A percentile compares a stretch with the other conserved stretches of the same genome.
phyloP scores from a whole-genome alignment of 2,329 filamentous ascomycete species.

The Pseudocercospora ulei region DNA sequence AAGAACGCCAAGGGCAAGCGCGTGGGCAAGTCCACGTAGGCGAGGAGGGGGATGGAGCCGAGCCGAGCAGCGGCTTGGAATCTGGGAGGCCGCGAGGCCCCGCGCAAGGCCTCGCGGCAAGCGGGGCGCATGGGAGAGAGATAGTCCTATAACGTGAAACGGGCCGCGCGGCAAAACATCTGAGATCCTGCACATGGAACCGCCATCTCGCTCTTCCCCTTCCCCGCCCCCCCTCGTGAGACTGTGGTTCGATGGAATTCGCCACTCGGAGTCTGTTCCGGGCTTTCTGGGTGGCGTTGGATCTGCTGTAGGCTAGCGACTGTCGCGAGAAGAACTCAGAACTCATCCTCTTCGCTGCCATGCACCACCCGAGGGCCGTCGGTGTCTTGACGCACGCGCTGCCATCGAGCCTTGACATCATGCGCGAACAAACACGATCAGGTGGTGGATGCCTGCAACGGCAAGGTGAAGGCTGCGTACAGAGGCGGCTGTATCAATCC shows the following conservation, averaged over 20 bases:
- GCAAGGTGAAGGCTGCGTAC: too few relatives aligned
- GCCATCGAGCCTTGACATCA: too few relatives aligned
- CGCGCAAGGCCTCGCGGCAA: background rate
- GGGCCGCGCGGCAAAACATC: background rate
- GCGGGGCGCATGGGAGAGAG: slow-evolving; percentile 6
- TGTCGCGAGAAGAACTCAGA: too few relatives aligned
- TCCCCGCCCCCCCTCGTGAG: background rate
- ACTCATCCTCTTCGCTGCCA: too few relatives aligned
- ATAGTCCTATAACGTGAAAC: slow-evolving; percentile 5
- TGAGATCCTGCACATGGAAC: slow-evolving; percentile 7
- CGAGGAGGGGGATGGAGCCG: slow-evolving; percentile 12
- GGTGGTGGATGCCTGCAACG: too few relatives aligned
- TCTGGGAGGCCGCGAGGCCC: too few relatives aligned
- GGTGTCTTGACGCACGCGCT: too few relatives aligned
- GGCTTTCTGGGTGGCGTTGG: slow-evolving; percentile 7
- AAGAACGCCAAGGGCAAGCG: slow-evolving; percentile 53
- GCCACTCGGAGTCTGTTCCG: background rate
- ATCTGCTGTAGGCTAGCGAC: slow-evolving; percentile 1
- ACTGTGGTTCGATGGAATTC: slow-evolving; percentile 6
- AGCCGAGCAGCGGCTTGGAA: too few relatives aligned
- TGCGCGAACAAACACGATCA: too few relatives aligned
- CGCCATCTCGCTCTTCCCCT: slow-evolving; percentile 1
- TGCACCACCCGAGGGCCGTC: too few relatives aligned
- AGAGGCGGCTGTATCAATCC: too few relatives aligned
- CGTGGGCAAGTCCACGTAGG: slow-evolving; percentile 31